phyloP scores from a whole-genome alignment of 768 basidiomycete species.

The Tulasnella sp. region DNA sequence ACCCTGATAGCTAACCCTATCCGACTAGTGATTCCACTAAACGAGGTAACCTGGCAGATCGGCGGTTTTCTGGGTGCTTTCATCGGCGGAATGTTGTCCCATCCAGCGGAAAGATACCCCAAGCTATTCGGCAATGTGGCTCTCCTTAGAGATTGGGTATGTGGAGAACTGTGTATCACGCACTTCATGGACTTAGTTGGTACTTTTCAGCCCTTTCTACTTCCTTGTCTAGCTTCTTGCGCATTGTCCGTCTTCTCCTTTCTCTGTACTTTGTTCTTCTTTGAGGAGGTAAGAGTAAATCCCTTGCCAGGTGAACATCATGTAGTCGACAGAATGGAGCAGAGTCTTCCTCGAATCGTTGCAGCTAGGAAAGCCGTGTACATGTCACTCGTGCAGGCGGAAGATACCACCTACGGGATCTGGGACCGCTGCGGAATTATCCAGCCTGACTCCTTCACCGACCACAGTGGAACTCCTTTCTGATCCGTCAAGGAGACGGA shows the following conservation, averaged over 20 bases:
- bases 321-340: not conserved
- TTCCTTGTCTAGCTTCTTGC: slow-evolving; percentile 26
- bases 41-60: slow-evolving; percentile 8
- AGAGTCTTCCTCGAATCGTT: not conserved
- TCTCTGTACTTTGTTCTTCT: slow-evolving; percentile 18
- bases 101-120: slow-evolving; percentile 48
- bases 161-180: not conserved
- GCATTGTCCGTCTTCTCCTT: slow-evolving; percentile 17
- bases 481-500: slow-evolving; percentile 16
- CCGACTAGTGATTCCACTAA: not conserved
- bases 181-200: not conserved
- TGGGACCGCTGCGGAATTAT: not conserved
- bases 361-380: too few relatives aligned
- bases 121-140: slow-evolving; percentile 35
- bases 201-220: slow-evolving; percentile 24
- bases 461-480: not conserved
- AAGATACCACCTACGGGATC: not conserved
- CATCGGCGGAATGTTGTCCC: slow-evolving; percentile 53
- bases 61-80: slow-evolving; percentile 15
- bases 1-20: not conserved
- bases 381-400: not conserved
- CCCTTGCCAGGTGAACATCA: not conserved
- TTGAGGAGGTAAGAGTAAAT: slow-evolving; percentile 20
- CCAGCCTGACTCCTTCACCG: not conserved
- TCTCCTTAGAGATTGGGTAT: slow-evolving; percentile 34